Evolutionary conservation across 2,329 filamentous ascomycete genomes (phyloP).

Genomic region (Verticillium klebahnii): DNA sequence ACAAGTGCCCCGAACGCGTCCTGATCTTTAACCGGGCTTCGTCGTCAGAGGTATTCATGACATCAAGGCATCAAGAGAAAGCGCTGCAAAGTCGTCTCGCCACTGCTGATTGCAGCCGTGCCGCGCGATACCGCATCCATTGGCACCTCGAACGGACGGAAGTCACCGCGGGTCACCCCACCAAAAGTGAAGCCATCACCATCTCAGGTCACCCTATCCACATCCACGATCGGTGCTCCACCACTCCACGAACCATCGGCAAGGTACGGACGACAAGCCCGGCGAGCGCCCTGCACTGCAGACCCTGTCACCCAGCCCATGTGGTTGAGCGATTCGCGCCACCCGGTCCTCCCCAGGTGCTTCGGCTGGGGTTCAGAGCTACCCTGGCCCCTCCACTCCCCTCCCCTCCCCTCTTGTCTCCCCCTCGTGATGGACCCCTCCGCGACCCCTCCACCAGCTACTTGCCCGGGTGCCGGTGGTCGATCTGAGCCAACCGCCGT

Average conservation of each 20-base stretch:
- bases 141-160: neutral
- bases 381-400: neutral
- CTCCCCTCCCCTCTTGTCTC: slow-evolving; percentile 14
- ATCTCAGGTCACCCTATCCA: neutral
- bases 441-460: neutral
- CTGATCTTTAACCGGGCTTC: too few relatives aligned
- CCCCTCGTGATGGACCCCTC: neutral
- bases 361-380: neutral
- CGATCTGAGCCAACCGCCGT: neutral
- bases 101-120: neutral
- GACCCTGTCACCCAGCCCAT: slow-evolving; percentile 1
- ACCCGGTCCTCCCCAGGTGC: neutral
- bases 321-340: slow-evolving; percentile 1
- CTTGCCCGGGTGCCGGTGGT: neutral
- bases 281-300: neutral
- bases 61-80: neutral
- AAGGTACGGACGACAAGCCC: neutral
- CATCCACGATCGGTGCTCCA: neutral
- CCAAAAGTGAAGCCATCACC: slow-evolving; percentile 1
- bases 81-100: neutral
- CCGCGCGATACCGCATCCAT: neutral
- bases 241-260: neutral
- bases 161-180: neutral
- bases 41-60: too few relatives aligned
- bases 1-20: too few relatives aligned